phyloP scores from a whole-genome alignment of 768 basidiomycete species.

The Calocybe cyanea region DNA sequence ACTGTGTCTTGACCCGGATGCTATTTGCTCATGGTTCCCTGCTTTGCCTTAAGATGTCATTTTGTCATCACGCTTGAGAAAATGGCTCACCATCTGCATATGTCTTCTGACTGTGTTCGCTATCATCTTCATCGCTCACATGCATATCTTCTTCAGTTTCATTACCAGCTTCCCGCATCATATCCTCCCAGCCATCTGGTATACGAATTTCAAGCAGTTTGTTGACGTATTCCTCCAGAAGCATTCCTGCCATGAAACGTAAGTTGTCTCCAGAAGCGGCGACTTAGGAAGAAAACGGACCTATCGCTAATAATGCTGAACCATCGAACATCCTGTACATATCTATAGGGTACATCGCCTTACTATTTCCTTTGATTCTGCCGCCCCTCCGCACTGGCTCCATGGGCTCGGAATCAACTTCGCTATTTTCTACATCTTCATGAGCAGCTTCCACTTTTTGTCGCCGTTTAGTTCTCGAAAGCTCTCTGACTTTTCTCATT shows the following conservation, averaged over 20 bases:
- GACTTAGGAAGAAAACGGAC: constrained; percentile 30
- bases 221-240: constrained; percentile 64
- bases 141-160: constrained; percentile 13
- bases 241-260: constrained; percentile 39
- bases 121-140: constrained; percentile 9
- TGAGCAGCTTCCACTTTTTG: constrained; percentile 12
- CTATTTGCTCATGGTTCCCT: background rate
- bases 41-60: background rate
- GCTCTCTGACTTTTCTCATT: constrained; percentile 32
- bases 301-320: constrained; percentile 67
- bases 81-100: constrained; percentile 7
- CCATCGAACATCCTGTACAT: constrained; percentile 80
- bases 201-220: constrained; percentile 34
- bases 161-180: constrained; percentile 16
- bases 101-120: constrained; percentile 8
- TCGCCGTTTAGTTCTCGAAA: constrained; percentile 15
- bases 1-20: background rate
- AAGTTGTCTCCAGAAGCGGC: background rate
- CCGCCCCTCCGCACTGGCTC: constrained; percentile 13
- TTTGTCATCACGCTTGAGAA: no score
- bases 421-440: constrained; percentile 10
- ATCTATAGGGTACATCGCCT: constrained; percentile 35
- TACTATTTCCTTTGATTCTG: constrained; percentile 17
- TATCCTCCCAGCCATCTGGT: constrained; percentile 47
- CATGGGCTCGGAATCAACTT: constrained; percentile 6